Percentiles rank a stretch among this genome's conserved stretches.
Conservation (phyloP, 768 basidiomycete genomes). For the Tremella mesenterica region DNA sequence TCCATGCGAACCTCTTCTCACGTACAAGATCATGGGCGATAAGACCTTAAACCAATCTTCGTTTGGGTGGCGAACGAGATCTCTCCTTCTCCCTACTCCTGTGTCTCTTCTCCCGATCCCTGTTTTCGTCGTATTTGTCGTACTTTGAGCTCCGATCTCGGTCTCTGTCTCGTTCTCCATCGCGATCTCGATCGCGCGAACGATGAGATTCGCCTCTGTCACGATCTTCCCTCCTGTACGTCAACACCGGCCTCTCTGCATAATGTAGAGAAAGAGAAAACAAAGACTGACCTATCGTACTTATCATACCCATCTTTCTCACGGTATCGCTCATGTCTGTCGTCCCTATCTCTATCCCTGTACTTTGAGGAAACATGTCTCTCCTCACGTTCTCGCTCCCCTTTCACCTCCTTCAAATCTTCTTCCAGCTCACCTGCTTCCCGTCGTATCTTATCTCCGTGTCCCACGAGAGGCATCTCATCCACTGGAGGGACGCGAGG, state of each 20-base stretch:
- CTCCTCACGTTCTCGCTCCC: slow-evolving; percentile 36
- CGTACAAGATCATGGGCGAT: too few species aligned
- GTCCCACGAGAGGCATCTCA: slow-evolving; percentile 44
- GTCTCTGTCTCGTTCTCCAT: slow-evolving; percentile 9
- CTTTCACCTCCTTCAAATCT: slow-evolving; percentile 38
- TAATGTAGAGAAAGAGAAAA: neutral
- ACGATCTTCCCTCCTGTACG: slow-evolving; percentile 4
- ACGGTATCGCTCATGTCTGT: slow-evolving; percentile 4
- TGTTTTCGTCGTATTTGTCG: slow-evolving; percentile 7
- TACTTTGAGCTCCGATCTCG: slow-evolving; percentile 11
- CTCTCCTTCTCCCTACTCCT: slow-evolving; percentile 5
- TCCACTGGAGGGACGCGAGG: slow-evolving; percentile 44
- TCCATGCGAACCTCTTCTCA: too few species aligned
- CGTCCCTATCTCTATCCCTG: slow-evolving; percentile 17
- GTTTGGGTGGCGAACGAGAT: slow-evolving; percentile 22
- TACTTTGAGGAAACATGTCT: slow-evolving; percentile 9
- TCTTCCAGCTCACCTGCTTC: slow-evolving; percentile 41
- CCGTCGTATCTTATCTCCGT: slow-evolving; percentile 40
- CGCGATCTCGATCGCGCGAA: slow-evolving; percentile 19
- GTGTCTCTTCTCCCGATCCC: neutral
- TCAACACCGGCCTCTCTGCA: neutral
- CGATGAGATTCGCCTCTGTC: slow-evolving; percentile 8
- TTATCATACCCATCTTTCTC: slow-evolving; percentile 9
- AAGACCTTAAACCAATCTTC: slow-evolving; percentile 12
- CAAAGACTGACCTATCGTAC: slow-evolving; percentile 5